Evolutionary conservation across 2,329 filamentous ascomycete species (phyloP).

Genomic region (Monosporascus sp.): DNA sequence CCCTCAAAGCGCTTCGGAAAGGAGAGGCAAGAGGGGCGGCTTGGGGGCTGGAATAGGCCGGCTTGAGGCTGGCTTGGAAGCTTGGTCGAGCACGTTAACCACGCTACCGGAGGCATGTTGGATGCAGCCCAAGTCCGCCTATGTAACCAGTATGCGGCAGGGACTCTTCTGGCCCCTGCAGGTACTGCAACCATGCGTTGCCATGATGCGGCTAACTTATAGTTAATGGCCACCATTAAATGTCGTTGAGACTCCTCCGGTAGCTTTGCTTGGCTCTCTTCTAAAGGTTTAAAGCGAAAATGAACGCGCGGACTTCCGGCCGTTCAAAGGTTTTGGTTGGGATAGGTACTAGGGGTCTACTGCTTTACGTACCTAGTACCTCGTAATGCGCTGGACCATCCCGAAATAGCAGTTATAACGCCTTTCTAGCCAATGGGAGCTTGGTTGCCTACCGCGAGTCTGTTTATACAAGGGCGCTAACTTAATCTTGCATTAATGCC

Average conservation of each 20-base stretch:
- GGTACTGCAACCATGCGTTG: not conserved
- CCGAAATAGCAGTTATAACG: no score
- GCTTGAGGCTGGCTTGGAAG: not conserved
- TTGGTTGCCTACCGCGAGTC: no score
- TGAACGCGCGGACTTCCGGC: not conserved
- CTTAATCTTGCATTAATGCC: no score
- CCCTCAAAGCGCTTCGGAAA: not conserved
- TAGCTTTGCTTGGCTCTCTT: not conserved
- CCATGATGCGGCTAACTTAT: not conserved
- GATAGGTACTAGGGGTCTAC: not conserved
- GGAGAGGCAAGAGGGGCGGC: no score
- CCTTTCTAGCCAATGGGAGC: no score
- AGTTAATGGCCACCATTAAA: not conserved
- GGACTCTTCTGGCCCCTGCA: not conserved
- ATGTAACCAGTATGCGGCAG: not conserved
- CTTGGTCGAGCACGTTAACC: not conserved
- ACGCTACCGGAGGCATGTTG: not conserved
- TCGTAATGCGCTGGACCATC: no score
- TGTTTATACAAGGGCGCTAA: no score
- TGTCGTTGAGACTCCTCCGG: not conserved
- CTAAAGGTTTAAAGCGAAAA: not conserved
- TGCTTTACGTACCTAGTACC: no score
- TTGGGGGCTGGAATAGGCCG: not conserved
- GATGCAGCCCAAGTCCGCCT: no score
- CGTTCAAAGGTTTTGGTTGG: no score